Percentiles rank a stretch among this genome's conserved stretches.
Conservation (phyloP, 441 rosid species). For the Syzygium syzygioides region DNA sequence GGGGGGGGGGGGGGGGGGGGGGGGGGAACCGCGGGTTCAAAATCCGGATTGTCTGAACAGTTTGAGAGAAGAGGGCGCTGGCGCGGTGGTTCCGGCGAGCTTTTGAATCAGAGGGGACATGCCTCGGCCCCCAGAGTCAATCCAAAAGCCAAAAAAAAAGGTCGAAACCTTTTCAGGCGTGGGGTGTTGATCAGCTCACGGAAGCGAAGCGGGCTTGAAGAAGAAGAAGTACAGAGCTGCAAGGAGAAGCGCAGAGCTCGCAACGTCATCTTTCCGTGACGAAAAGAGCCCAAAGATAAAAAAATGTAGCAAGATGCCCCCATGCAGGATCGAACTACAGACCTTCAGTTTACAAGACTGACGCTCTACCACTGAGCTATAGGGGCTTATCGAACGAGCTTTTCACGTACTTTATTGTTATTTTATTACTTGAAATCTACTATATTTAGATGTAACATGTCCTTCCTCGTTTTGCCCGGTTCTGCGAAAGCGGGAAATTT, state of each 20-base stretch:
- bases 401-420: accelerated
- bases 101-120: not conserved
- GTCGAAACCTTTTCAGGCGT: not conserved
- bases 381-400: conserved; percentile 20
- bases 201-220: not conserved
- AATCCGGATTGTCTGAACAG: not conserved
- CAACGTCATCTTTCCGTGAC: not conserved
- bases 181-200: not conserved
- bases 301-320: conserved; percentile 30
- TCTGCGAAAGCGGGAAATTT: not conserved
- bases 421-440: accelerated
- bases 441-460: not conserved
- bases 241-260: accelerated
- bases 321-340: conserved; percentile 99
- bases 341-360: conserved; percentile 98
- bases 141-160: accelerated
- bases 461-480: accelerated
- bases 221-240: accelerated
- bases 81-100: not conserved
- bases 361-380: conserved; percentile 99
- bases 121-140: not conserved
- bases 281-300: not conserved
- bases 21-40: accelerated
- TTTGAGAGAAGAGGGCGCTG: not conserved
- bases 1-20: too few relatives aligned